Evolutionary conservation across 768 basidiomycete genomes (phyloP), one percentile per base, ranked within the genome.

Genomic region (Trametes sanguinea): DNA sequence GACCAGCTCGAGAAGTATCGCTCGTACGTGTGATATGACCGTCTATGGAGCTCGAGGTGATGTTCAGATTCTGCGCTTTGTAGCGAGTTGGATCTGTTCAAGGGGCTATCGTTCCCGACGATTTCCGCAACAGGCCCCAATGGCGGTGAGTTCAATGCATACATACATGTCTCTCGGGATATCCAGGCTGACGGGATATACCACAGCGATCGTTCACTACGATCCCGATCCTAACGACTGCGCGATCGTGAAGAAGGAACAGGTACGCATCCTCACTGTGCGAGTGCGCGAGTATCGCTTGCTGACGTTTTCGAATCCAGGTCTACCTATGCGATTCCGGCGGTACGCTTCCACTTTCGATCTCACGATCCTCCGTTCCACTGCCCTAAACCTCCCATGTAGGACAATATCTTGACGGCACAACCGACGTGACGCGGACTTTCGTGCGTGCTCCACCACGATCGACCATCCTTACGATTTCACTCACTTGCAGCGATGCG

Each of bases 111-210:
- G 2, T 99, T 99, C 73, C 75, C 83, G 0, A 97, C 97, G 0
- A 98, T 99, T 57, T 97, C 95, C 0, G 89, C 92, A 0, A 87
- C 92, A 5, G 96, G 96, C 0, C 86, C 95, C 0, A 98, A 98
- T 71, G 94, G 86, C 62, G 93, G 93, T 93, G 71, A 6, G 27
- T 32, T 27, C 3, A 6, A n/a, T 48, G 35, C 32, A 3, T 37
- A 6, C 5, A 17, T 45, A n/a, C 6, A 3, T 7, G 4, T 60
- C 14, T 6, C 44, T 43, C 39, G 22, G 7, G 30, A 54, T 13
- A 13, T 46, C 62, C 8, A 4, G 43, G 27, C 60, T 47, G 8
- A 40, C 16, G 27, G 29, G 63, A 11, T 29, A 7, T 51, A 29
- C 16, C 46, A 16, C 56, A 90, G 94, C 94, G 27, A 90, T 99